Evolutionary conservation across 495 filamentous ascomycete genomes (phyloP).

Genomic region (Tirmania nivea): DNA sequence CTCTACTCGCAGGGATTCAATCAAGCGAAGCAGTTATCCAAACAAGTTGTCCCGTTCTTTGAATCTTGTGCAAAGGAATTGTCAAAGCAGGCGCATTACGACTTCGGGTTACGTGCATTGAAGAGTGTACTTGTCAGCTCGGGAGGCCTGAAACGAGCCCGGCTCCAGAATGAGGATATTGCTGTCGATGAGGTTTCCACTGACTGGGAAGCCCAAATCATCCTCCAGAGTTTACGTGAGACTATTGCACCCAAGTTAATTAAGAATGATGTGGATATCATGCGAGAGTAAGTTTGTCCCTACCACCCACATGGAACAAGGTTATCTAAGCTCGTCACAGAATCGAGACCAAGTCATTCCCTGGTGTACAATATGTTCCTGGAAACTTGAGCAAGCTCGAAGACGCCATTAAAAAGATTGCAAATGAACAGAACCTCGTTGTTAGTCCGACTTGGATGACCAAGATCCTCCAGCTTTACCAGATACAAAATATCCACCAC

Average conservation of each 20-base stretch:
- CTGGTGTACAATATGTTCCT: constrained; percentile 77
- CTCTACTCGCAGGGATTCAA: constrained; percentile 97
- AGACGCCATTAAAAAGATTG: constrained; percentile 59
- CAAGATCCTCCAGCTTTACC: constrained; percentile 86
- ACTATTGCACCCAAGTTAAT: constrained; percentile 97
- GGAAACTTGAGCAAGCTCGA: constrained; percentile 62
- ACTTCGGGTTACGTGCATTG: constrained; percentile 89
- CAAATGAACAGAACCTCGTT: constrained; percentile 59
- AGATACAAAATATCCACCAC: constrained; percentile 93
- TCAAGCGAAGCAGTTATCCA: constrained; percentile 76
- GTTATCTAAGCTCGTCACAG: constrained; percentile 2
- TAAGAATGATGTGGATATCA: constrained; percentile 64
- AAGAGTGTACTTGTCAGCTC: constrained; percentile 98
- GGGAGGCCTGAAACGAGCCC: constrained; percentile 75
- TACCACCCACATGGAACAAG: neutral
- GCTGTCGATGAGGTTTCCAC: constrained; percentile 30
- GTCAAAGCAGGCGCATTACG: constrained; percentile 95
- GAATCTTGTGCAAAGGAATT: constrained; percentile 59
- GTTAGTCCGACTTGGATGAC: constrained; percentile 89
- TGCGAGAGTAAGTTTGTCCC: constrained; percentile 31
- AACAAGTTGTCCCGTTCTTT: constrained; percentile 93
- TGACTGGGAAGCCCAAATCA: constrained; percentile 70
- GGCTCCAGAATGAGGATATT: constrained; percentile 33
- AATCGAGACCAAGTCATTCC: constrained; percentile 74
- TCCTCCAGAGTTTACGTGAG: constrained; percentile 93